These are phyloP conservation scores for Microdochium bolleyi DNA, from an alignment of 2,329 filamentous ascomycete genomes.

Conservation along the genomic window DNA sequence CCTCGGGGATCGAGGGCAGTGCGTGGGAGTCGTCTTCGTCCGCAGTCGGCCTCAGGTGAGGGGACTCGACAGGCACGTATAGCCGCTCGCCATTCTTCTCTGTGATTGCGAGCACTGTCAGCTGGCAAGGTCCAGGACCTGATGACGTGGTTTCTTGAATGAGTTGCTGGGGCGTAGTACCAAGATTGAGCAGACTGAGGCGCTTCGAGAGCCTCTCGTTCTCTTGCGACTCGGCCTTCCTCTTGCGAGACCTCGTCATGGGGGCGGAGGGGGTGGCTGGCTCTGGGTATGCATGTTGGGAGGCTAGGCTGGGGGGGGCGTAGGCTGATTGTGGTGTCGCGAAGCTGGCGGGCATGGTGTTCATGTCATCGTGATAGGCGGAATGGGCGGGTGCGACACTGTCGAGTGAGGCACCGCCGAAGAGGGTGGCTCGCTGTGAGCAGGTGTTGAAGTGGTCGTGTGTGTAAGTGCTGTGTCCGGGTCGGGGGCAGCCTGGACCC, in stretches of 20 bases:
- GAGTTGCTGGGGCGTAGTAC: conserved; percentile 35
- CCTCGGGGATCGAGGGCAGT: conserved; percentile 14
- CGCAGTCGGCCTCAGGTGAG: conserved; percentile 15
- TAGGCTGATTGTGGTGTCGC: not conserved
- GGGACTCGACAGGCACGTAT: conserved; percentile 55
- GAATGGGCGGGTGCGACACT: not conserved
- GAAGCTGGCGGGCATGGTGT: not conserved
- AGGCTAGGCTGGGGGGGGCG: not conserved
- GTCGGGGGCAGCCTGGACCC: not conserved
- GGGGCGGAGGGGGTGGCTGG: conserved; percentile 2
- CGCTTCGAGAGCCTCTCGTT: conserved; percentile 77
- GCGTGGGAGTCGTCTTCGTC: conserved; percentile 5
- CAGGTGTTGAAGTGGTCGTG: not conserved
- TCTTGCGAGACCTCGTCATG: conserved; percentile 29
- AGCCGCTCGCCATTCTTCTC: conserved; percentile 49
- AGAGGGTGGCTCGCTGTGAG: not conserved
- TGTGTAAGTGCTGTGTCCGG: conserved; percentile 5
- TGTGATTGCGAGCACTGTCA: conserved; percentile 13
- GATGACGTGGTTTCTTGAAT: too few relatives aligned
- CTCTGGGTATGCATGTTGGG: conserved; percentile 3
- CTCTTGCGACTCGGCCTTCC: conserved; percentile 52
- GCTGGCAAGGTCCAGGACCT: too few relatives aligned
- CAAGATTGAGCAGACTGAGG: conserved; percentile 73
- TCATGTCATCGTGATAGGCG: not conserved
- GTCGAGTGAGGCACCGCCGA: not conserved